Evolutionary conservation across 106 monocot genomes (phyloP), one percentile per base, ranked within the genome.

Genomic region (Narthecium ossifragum): DNA sequence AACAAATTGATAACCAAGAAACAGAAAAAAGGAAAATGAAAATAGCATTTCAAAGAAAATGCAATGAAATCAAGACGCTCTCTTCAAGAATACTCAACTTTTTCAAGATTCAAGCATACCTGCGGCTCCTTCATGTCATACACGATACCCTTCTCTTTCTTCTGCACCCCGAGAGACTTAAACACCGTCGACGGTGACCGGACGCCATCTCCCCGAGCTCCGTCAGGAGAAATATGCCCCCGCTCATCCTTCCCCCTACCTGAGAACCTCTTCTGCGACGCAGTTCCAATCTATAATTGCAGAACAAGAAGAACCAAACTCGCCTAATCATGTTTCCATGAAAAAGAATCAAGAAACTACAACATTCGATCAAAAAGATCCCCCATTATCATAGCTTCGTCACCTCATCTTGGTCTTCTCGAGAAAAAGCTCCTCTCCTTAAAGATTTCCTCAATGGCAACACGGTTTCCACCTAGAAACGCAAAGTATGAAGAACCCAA

Each of bases 61-160:
- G n/a, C n/a, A n/a, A n/a, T n/a, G n/a, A n/a, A n/a, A n/a, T n/a
- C n/a, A n/a, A n/a, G n/a, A n/a, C n/a, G n/a, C n/a, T n/a, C n/a
- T n/a, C n/a, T n/a, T n/a, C n/a, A n/a, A n/a, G n/a, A n/a, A n/a
- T n/a, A n/a, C n/a, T n/a, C n/a, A n/a, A n/a, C n/a, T n/a, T n/a
- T n/a, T n/a, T n/a, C n/a, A n/a, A 50, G 3, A 23, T 8, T 12
- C 18, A 43, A 38, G 17, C 34, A 57, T 67, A 38, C 84, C 74
- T 78, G 78, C 34, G 75, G 76, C 14, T 86, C 86, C 32, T 75
- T 76, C 33, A 77, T 61, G 66, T 87, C 83, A 58, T 66, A 80
- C 18, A 66, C 59, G 22, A 57, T 53, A 2, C 70, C 80, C 56
- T 61, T 83, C 27, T 84, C 83, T 64, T 72, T 86, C 68, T 78